These are phyloP conservation scores for Colletotrichum paranaense DNA, from an alignment of 2,329 filamentous ascomycete genomes.

Conservation along the genomic window DNA sequence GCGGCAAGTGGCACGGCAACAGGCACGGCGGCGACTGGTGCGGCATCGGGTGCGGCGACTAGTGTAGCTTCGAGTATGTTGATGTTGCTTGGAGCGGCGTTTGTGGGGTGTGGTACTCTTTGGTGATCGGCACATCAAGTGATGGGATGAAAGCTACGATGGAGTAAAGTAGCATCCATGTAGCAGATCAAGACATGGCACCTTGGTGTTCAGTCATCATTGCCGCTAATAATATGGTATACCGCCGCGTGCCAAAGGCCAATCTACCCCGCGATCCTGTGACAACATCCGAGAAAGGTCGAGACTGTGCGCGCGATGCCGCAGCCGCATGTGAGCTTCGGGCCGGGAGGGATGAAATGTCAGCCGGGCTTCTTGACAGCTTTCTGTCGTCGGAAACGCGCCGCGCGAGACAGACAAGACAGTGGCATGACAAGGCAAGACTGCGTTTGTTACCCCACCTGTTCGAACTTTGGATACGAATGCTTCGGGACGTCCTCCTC, in stretches of 20 bases:
- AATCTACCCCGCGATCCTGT: background rate
- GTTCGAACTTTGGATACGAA: slow-evolving; percentile 17
- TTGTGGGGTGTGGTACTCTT: background rate
- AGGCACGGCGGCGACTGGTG: slow-evolving; percentile 4
- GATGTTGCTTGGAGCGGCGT: background rate
- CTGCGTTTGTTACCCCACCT: slow-evolving; percentile 12
- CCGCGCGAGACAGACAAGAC: background rate
- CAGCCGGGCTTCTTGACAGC: slow-evolving; percentile 3
- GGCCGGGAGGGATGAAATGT: background rate
- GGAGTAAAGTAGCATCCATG: background rate
- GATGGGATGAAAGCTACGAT: background rate
- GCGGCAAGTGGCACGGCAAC: slow-evolving; percentile 7
- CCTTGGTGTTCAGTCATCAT: background rate
- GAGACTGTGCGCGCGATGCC: background rate
- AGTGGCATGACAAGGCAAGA: background rate
- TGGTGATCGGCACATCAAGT: background rate
- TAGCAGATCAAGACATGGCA: background rate
- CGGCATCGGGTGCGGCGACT: slow-evolving; percentile 8
- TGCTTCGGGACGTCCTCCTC: background rate
- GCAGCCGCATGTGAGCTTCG: slow-evolving; percentile 20
- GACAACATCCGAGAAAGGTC: background rate
- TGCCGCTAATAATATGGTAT: background rate
- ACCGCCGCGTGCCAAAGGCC: background rate
- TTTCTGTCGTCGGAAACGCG: background rate
- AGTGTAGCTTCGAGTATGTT: background rate